Base-by-base conservation (phyloP, 306 rosid species). In the Malus fusca region DNA sequence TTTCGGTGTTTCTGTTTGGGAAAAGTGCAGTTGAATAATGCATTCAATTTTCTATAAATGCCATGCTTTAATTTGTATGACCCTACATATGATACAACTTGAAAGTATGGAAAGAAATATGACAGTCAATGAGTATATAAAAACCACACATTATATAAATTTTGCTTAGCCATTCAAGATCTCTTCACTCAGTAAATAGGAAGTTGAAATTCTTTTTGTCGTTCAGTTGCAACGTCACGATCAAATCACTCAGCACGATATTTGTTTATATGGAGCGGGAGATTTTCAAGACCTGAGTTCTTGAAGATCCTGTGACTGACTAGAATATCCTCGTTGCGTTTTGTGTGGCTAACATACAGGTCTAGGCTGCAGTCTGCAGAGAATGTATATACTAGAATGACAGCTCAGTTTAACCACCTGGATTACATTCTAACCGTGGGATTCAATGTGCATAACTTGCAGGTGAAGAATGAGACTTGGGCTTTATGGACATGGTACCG, bases 401-500 rank as follows among this genome's bases (percentile, higher is more conserved):
- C 6, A 46, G 53, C 53, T 48, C 71, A 77, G 31, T 42, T 28
- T 46, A 52, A 68, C 15, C 25, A 43, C 33, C 53, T 48, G 55
- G 25, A 43, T 10, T 72, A 64, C 18, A 14, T 26, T 42, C 68
- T 66, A 56, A 71, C 21, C 21, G 48, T 9, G 51, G 73, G 61
- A 44, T 72, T 74, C 43, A 58, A 82, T 69, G 75, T 64, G 78
- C 37, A 23, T 46, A 43, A 75, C 71, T 78, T 81, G 73, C 88
- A 91, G 97, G 88, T 88, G 59, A 89, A 91, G 87, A 93, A 90
- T 80, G 90, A 87, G 78, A 91, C 92, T 30, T 88, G 90, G 89
- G 98, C 97, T 59, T 48, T 89, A 72, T 89, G 97, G 97, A 85
- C 87, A 55, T 89, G 97, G 96, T 77, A 88, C 75, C 84, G 96